phyloP scores from a whole-genome alignment of 78 protist genomes.

The Guillardia theta region DNA sequence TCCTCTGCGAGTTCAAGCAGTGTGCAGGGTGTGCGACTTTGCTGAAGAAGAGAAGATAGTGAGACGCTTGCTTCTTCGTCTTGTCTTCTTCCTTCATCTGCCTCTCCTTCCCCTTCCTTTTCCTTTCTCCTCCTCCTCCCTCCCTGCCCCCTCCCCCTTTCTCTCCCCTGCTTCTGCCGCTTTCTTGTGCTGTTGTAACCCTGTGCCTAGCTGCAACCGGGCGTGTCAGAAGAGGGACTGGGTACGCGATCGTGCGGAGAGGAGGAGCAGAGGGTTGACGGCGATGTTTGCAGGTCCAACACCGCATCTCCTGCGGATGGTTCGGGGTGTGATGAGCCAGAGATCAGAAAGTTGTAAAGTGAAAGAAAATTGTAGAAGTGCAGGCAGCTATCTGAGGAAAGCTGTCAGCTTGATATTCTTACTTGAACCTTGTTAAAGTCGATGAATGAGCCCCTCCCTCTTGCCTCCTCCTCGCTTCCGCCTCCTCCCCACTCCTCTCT shows the following conservation, averaged over 20 bases:
- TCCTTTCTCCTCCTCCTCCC: not conserved
- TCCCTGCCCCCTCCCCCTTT: not conserved
- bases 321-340: too few relatives aligned
- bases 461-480: too few relatives aligned
- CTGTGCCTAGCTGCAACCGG: not conserved
- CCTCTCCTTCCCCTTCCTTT: not conserved
- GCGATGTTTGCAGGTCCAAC: too few relatives aligned
- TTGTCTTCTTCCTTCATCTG: not conserved
- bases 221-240: slow-evolving; percentile 17
- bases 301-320: not conserved
- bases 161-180: not conserved
- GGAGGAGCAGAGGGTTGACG: too few relatives aligned
- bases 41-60: not conserved
- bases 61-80: not conserved
- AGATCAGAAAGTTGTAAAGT: too few relatives aligned
- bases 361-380: too few relatives aligned
- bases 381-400: too few relatives aligned
- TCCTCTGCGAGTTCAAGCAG: slow-evolving; percentile 22
- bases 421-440: too few relatives aligned
- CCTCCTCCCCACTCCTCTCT: too few relatives aligned
- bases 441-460: too few relatives aligned
- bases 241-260: too few relatives aligned
- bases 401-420: too few relatives aligned
- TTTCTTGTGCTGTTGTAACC: not conserved
- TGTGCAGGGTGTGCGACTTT: not conserved